Conservation (phyloP, 345 rosid genomes). For the Syzygium aromaticum region DNA sequence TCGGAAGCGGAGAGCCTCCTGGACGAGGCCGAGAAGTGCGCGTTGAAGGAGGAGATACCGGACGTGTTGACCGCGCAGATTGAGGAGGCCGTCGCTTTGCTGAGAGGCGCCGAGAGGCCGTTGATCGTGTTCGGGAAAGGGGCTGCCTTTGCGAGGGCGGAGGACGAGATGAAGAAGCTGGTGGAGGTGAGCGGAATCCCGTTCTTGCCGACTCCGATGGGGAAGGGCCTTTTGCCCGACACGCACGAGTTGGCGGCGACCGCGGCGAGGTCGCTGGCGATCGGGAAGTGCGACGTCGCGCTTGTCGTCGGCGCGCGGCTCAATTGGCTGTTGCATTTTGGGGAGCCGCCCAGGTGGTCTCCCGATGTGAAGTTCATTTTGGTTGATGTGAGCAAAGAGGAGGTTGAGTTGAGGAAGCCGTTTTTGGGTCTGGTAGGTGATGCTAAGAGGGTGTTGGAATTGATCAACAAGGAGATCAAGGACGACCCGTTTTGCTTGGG, state of each 20-base stretch:
- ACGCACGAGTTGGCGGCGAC: constrained; percentile 76
- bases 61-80: constrained; percentile 33
- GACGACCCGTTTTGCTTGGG: constrained; percentile 88
- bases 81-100: constrained; percentile 48
- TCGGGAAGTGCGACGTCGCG: constrained; percentile 92
- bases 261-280: constrained; percentile 93
- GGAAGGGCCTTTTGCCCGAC: constrained; percentile 93
- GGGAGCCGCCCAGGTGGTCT: constrained; percentile 91
- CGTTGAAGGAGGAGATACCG: constrained; percentile 4
- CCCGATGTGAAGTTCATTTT: constrained; percentile 75
- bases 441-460: constrained; percentile 61
- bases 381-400: constrained; percentile 69
- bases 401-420: constrained; percentile 74
- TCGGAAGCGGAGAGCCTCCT: constrained; percentile 56
- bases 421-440: constrained; percentile 73
- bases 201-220: constrained; percentile 95
- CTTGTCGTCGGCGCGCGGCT: constrained; percentile 91
- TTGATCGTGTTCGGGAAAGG: constrained; percentile 91
- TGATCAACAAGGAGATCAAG: constrained; percentile 72
- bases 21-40: constrained; percentile 11
- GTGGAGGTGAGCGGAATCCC: constrained; percentile 79
- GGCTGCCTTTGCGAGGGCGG: constrained; percentile 79
- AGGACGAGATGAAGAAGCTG: constrained; percentile 59
- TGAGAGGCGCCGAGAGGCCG: constrained; percentile 77
- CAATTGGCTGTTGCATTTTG: constrained; percentile 94